These are phyloP conservation scores for Cryptomeria japonica DNA, from an alignment of 75 land plant genomes.

Conservation along the genomic window DNA sequence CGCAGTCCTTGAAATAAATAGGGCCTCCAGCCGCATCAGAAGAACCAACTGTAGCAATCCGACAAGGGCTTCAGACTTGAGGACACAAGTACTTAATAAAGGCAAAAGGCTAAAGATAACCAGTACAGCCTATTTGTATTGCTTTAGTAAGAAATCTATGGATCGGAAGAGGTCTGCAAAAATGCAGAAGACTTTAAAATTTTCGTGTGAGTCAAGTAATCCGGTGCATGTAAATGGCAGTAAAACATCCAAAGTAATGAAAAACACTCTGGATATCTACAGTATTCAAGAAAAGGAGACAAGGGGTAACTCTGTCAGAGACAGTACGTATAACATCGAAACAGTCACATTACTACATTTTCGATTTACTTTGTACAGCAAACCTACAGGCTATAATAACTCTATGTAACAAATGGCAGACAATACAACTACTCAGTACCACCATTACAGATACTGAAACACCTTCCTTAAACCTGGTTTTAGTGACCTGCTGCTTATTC, in stretches of 20 bases:
- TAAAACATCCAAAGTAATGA: too few relatives aligned
- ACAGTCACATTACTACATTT: not conserved
- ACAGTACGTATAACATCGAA: not conserved
- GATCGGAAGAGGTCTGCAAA: not conserved
- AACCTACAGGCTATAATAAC: not conserved
- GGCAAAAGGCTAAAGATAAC: not conserved
- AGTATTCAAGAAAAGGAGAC: not conserved
- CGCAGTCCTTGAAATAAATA: not conserved
- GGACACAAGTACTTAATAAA: not conserved
- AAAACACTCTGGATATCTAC: not conserved
- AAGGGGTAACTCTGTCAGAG: not conserved
- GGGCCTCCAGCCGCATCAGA: not conserved
- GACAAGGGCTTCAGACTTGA: not conserved
- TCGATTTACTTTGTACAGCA: not conserved
- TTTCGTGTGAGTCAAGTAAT: not conserved
- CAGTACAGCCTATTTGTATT: not conserved
- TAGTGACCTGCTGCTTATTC: too few relatives aligned
- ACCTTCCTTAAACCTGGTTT: too few relatives aligned
- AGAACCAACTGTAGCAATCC: not conserved
- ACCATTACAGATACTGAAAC: not conserved
- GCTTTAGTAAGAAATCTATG: not conserved
- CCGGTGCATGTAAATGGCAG: not conserved
- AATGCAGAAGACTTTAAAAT: not conserved
- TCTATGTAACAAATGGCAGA: not conserved
- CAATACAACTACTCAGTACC: not conserved